phyloP scores from a whole-genome alignment of 2,329 filamentous ascomycete species.

The Aspergillus alliaceus region DNA sequence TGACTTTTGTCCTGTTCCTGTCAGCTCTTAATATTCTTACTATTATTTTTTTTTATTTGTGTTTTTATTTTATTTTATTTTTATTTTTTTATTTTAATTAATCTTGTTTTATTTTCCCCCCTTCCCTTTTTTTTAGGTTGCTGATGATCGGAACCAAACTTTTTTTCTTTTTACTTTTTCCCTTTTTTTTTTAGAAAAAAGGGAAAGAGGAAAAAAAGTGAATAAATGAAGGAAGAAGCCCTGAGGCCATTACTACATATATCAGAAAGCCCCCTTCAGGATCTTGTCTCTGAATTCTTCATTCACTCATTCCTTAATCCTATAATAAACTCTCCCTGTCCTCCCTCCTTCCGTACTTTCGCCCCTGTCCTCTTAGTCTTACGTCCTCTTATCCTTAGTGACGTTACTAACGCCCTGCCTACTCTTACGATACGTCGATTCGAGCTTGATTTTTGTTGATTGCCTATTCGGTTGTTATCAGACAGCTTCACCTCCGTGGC shows the following conservation, averaged over 20 bases:
- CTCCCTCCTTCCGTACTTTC: slow-evolving; percentile 13
- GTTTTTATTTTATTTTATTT: slow-evolving; percentile 9
- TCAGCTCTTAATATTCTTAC: slow-evolving; percentile 1
- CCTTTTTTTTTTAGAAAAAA: slow-evolving; percentile 14
- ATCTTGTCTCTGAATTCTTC: slow-evolving; percentile 26
- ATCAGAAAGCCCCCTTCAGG: slow-evolving; percentile 31
- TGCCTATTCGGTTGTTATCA: slow-evolving; percentile 5
- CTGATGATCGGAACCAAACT: background rate
- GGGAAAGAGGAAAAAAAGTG: slow-evolving; percentile 10
- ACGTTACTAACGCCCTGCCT: slow-evolving; percentile 19
- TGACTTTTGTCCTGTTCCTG: slow-evolving; percentile 5
- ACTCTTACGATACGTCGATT: slow-evolving; percentile 25
- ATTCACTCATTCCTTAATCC: slow-evolving; percentile 20
- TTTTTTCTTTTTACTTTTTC: slow-evolving; percentile 9
- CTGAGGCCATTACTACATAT: slow-evolving; percentile 27
- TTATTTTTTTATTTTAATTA: slow-evolving; percentile 8
- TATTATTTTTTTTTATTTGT: slow-evolving; percentile 3
- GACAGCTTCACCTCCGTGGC: slow-evolving; percentile 23
- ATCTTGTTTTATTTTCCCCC: slow-evolving; percentile 5
- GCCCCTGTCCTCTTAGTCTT: slow-evolving; percentile 15
- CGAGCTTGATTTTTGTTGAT: slow-evolving; percentile 10
- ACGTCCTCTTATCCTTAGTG: slow-evolving; percentile 15
- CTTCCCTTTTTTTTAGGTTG: slow-evolving; percentile 9
- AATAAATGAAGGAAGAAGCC: background rate
- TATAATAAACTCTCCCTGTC: slow-evolving; percentile 16